Evolutionary conservation across 108 stramenopile genomes (phyloP), one percentile per base, ranked within the genome.

Genomic region (Skeletonema potamos): DNA sequence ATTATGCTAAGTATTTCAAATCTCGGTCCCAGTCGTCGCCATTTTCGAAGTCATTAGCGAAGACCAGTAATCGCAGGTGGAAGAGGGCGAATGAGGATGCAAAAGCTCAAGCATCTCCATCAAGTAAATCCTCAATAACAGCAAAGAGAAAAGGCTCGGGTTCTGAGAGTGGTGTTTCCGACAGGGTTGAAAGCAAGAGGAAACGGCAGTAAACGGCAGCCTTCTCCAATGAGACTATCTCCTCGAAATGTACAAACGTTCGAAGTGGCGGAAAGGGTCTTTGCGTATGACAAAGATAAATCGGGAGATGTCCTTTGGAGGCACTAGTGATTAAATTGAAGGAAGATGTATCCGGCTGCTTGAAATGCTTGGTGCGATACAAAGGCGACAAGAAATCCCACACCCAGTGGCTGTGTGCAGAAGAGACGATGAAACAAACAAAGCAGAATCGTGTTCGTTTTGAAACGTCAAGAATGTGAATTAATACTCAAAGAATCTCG

Each of bases 351-450:
- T 6, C 4, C 8, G 70, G 54, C 6, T 20, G 48, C 27, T 32
- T 59, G 29, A 58, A 73, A 59, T 73, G 67, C 54, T 57, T 67
- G 28, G 65, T 73, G 24, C 64, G 67, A 22, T 73, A 73, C 17
- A 17, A 57, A 17, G 72, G 65, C 18, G 66, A 29, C 24, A 20
- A 32, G 29, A 33, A 66, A 28, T 36, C 13, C 33, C 55, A 66
- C 15, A 67, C 33, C 67, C 6, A 24, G 30, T 73, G 64, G 72
- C 33, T 73, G 27, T 7, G 30, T n/a, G 26, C 39, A 10, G 28
- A 27, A 6, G 37, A 57, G 27, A 37, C 58, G 37, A 4, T 68
- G 56, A 57, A 68, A 43, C 27, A 58, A 51, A 51, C 48, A 24
- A 51, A 24, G 22, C 48, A 22, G 22, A 51, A 51, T 20, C 22